These are phyloP conservation scores for Aspergillus sp. DNA, from an alignment of 2,329 filamentous ascomycete species.

Conservation along the genomic window DNA sequence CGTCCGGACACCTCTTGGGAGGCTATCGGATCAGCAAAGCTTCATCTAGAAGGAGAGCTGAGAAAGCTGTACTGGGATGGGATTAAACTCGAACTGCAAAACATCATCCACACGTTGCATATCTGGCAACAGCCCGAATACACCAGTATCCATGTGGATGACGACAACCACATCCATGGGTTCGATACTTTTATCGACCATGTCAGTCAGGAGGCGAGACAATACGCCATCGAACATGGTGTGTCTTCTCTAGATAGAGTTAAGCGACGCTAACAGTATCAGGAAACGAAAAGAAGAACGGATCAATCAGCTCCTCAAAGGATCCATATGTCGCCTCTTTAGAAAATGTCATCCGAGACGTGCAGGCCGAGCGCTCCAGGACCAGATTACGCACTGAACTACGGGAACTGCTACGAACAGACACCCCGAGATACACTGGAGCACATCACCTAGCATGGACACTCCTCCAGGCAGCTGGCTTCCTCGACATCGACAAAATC, in stretches of 20 bases:
- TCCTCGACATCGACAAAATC: conserved; percentile 40
- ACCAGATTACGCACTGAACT: conserved; percentile 1
- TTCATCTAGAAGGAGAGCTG: conserved; percentile 21
- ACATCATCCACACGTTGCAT: conserved; percentile 32
- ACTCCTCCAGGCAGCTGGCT: conserved; percentile 33
- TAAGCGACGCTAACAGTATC: not conserved
- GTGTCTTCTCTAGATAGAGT: not conserved
- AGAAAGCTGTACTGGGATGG: conserved; percentile 38
- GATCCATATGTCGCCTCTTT: not conserved
- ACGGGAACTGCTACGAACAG: not conserved
- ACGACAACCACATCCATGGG: conserved; percentile 32
- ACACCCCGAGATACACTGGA: not conserved
- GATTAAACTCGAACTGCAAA: conserved; percentile 31
- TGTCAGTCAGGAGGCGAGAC: conserved; percentile 27
- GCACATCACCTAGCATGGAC: conserved; percentile 24
- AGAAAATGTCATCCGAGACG: not conserved
- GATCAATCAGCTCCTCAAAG: no score
- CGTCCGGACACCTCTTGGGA: conserved; percentile 3
- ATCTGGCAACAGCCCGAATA: conserved; percentile 28
- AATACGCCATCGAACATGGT: conserved; percentile 23
- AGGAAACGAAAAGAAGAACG: not conserved
- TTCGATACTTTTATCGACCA: conserved; percentile 42
- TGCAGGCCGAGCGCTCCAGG: conserved; percentile 3
- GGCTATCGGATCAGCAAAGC: conserved; percentile 1
- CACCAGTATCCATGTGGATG: conserved; percentile 14